Evolutionary conservation across 2,329 filamentous ascomycete genomes (phyloP), one percentile per base, ranked within the genome.

Genomic region (Nectriaceae sp.): DNA sequence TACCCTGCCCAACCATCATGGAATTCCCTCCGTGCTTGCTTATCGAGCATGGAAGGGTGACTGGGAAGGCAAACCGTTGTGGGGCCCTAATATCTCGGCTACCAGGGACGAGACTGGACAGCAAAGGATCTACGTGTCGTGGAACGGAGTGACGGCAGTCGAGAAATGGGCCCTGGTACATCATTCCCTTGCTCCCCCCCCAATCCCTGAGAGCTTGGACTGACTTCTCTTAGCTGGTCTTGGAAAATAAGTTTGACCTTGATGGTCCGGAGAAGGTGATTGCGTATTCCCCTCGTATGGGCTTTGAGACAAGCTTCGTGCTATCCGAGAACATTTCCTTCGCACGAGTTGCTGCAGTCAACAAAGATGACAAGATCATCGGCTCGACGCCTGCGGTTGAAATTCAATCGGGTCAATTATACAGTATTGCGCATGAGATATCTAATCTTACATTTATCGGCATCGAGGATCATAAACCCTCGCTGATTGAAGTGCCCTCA

Each of bases 271-370:
- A 60, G 15, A 62, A 63, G n/a, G n/a, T 44, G 35, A 62, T 39
- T 47, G 63, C 24, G 46, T 51, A 20, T 19, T 52, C 16, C 13
- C 57, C 60, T 49, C 61, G 60, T 40, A 62, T 56, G 44, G 61
- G 62, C 11, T 65, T 65, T 52, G 62, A 65, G 48, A 64, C 62
- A n/a, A n/a, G n/a, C n/a, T n/a, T n/a, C n/a, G n/a, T n/a, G n/a
- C n/a, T n/a, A n/a, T n/a, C n/a, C n/a, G n/a, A n/a, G n/a, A n/a
- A n/a, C n/a, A n/a, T n/a, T n/a, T n/a, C n/a, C n/a, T n/a, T n/a
- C n/a, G n/a, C n/a, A n/a, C n/a, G n/a, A n/a, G n/a, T n/a, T n/a
- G n/a, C n/a, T n/a, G n/a, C n/a, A n/a, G n/a, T n/a, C n/a, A n/a
- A n/a, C n/a, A n/a, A n/a, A n/a, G n/a, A n/a, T n/a, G n/a, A n/a